A percentile compares a stretch with the other conserved stretches of the same genome.
Evolutionary conservation across 2,329 filamentous ascomycete species (phyloP).

Genomic region (Hyphodiscus sp.): DNA sequence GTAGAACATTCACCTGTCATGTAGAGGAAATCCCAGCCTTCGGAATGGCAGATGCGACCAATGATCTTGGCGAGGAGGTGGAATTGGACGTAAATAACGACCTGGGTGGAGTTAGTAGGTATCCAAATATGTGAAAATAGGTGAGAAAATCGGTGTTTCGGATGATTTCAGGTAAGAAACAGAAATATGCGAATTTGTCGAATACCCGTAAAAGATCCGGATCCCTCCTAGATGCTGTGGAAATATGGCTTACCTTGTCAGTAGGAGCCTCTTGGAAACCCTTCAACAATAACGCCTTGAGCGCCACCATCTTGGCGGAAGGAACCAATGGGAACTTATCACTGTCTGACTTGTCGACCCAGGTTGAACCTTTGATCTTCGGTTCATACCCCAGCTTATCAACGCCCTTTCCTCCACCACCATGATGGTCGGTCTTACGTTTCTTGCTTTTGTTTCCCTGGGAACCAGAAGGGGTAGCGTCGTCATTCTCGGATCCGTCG

Average conservation of each 20-base stretch:
- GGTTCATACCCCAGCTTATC: conserved; percentile 25
- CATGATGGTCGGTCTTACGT: not conserved
- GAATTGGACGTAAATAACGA: conserved; percentile 54
- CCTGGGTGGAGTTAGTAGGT: conserved; percentile 10
- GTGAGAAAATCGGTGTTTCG: too few relatives aligned
- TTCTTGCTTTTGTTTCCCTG: not conserved
- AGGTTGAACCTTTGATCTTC: conserved; percentile 14
- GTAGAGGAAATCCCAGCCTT: conserved; percentile 39
- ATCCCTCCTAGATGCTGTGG: not conserved
- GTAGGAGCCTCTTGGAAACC: conserved; percentile 37
- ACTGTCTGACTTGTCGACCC: conserved; percentile 22
- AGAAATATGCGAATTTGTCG: too few relatives aligned
- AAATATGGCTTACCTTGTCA: conserved; percentile 37
- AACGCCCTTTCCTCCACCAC: conserved; percentile 11
- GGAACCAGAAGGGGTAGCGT: not conserved
- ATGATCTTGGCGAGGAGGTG: conserved; percentile 46
- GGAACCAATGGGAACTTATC: conserved; percentile 27
- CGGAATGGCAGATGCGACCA: conserved; percentile 39
- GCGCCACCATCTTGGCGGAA: conserved; percentile 34
- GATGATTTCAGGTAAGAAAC: too few relatives aligned
- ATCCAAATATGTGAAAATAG: not conserved
- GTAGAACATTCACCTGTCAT: conserved; percentile 42
- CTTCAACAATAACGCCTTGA: conserved; percentile 31
- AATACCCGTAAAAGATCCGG: too few relatives aligned
- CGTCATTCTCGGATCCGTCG: not conserved